phyloP scores from a whole-genome alignment of 331 rosid species.

The Erythrophleum ivorense region DNA sequence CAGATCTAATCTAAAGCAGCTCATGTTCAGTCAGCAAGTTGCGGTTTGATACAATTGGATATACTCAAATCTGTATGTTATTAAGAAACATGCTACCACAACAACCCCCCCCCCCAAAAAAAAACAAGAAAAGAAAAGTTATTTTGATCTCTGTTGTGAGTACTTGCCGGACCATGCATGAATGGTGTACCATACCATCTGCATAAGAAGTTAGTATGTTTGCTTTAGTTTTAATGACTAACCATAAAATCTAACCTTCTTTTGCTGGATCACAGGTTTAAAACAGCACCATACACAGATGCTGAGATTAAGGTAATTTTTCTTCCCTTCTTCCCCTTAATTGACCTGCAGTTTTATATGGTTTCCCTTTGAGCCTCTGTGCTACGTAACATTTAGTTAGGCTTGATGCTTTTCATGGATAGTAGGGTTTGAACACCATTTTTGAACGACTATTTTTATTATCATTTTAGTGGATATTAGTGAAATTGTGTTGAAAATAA shows the following conservation, averaged over 20 bases:
- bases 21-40: not conserved
- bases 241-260: constrained; percentile 23
- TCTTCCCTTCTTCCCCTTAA: not conserved
- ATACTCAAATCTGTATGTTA: constrained; percentile 4
- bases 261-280: constrained; percentile 54
- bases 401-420: constrained; percentile 19
- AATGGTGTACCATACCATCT: constrained; percentile 4
- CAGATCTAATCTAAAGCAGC: constrained; percentile 20
- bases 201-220: constrained; percentile 26
- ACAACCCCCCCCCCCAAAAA: too few species aligned
- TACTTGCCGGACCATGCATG: not conserved
- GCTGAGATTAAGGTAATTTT: constrained; percentile 83
- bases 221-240: constrained; percentile 31
- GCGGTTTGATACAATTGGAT: not conserved
- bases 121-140: too few species aligned
- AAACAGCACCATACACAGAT: constrained; percentile 79
- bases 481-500: constrained; percentile 12
- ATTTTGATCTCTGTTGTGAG: not conserved
- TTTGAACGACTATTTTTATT: constrained; percentile 23
- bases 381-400: constrained; percentile 11
- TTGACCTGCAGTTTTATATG: constrained; percentile 6
- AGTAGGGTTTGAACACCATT: constrained; percentile 21
- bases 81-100: not conserved
- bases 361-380: constrained; percentile 8
- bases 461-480: constrained; percentile 6